Percentiles rank a stretch among this genome's conserved stretches.
These are phyloP conservation scores for Vararia minispora DNA, from an alignment of 768 basidiomycete species.

Conservation along the genomic window DNA sequence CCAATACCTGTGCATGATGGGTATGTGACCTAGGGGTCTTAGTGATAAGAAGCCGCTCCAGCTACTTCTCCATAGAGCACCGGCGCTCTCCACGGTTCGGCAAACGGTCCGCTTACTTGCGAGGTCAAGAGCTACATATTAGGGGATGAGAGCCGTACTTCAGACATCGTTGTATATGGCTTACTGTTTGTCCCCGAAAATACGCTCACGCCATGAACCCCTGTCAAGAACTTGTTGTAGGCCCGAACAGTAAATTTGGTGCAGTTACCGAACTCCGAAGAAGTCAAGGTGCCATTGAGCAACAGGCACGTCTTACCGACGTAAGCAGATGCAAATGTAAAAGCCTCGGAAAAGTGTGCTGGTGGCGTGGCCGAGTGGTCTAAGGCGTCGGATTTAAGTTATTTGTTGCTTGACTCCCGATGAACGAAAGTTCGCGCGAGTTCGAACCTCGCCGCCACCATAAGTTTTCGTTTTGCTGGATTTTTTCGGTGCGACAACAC, in stretches of 20 bases:
- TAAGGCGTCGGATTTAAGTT: constrained; percentile 87
- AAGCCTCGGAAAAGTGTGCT: constrained; percentile 4
- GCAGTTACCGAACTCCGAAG: constrained; percentile 33
- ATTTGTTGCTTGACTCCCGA: constrained; percentile 64
- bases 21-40: too few species aligned
- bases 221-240: constrained; percentile 35
- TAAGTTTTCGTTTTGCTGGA: constrained; percentile 11
- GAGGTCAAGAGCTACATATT: too few species aligned
- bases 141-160: too few species aligned
- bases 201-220: constrained; percentile 24
- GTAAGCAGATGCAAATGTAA: too few species aligned
- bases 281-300: constrained; percentile 35
- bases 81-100: too few species aligned
- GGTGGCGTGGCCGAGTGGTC: constrained; percentile 83
- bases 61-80: too few species aligned
- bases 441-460: constrained; percentile 88
- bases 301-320: constrained; percentile 46
- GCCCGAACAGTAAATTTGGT: constrained; percentile 39
- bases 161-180: too few species aligned
- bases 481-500: too few species aligned
- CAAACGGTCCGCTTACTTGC: too few species aligned
- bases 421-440: constrained; percentile 79
- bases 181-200: constrained; percentile 55
- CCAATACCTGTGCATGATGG: too few species aligned
- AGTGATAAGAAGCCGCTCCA: too few species aligned